Evolutionary conservation across 2,329 filamentous ascomycete genomes (phyloP), one percentile per base, ranked within the genome.

Genomic region (Beauveria asiatica): DNA sequence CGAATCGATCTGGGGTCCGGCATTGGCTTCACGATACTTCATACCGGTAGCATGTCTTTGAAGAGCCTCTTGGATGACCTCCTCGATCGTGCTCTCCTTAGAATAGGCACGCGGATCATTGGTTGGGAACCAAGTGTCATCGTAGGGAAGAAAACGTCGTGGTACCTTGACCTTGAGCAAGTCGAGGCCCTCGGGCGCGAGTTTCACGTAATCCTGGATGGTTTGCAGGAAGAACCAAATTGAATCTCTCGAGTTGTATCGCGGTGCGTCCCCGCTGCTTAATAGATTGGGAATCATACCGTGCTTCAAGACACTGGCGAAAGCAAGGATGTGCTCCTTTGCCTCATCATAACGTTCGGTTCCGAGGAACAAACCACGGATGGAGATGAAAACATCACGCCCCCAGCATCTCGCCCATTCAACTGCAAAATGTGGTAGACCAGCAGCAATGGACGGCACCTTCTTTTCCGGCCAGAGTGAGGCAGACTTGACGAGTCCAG

Each of bases 361-460:
- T 45, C 90, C 92, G 41, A 99, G 83, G 66, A 90, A 90, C n/a
- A 99, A 80, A 48, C 94, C 94, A 55, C 94, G 88, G 45, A 96
- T 83, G 16, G 94, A 94, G 64, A 99, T 99, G 73, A 97, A 97
- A 13, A 97, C 91, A 72, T 99, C 94, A 60, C 94, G 87, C 8
- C 95, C 94, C 94, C 94, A 99, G 73, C 93, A 97, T 67, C 94
- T 84, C 54, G 93, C 92, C 92, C 94, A 99, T 67, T 92, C 88
- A 9, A 90, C 88, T 0, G 94, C 84, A 70, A 99, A 99, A 73
- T 99, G 94, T 41, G 94, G 94, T 51, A 99, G 77, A 17, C 94
- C 94, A 37, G 94, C 94, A 19, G 94, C 93, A 66, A 99, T 80
- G 53, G 89, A 93, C 1, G 93, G 90, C 0, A 96, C 92, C 21